Evolutionary conservation across 495 filamentous ascomycete genomes (phyloP).

Genomic region (Penicillium cosmopolitanum): DNA sequence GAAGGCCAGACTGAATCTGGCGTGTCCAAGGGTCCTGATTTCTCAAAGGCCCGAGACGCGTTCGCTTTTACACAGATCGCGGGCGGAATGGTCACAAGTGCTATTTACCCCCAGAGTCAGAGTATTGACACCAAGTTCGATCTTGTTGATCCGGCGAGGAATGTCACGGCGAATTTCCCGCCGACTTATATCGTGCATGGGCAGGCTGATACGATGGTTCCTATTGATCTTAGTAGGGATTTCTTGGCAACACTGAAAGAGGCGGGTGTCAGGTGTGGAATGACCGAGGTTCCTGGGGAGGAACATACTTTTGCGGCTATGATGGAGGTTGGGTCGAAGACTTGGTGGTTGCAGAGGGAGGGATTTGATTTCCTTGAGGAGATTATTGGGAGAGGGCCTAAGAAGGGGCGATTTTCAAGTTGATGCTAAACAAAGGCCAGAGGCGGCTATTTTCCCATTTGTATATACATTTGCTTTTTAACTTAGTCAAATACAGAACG

Average conservation of each 20-base stretch:
- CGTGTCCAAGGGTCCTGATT: conserved; percentile 29
- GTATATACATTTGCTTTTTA: too few species aligned
- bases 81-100: conserved; percentile 30
- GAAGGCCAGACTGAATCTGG: conserved; percentile 35
- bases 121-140: conserved; percentile 15
- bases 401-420: too few species aligned
- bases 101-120: conserved; percentile 26
- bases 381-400: conserved; percentile 29
- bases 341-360: conserved; percentile 39
- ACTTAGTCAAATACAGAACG: too few species aligned
- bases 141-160: conserved; percentile 32
- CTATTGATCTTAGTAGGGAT: conserved; percentile 32
- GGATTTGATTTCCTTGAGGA: conserved; percentile 43
- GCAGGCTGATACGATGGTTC: conserved; percentile 32
- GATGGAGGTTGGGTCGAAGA: conserved; percentile 40
- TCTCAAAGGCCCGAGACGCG: conserved; percentile 36
- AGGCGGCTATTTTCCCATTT: too few species aligned
- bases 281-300: conserved; percentile 40
- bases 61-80: conserved; percentile 43
- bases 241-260: conserved; percentile 24
- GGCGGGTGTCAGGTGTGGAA: conserved; percentile 31
- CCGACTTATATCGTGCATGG: conserved; percentile 41
- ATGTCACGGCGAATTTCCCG: conserved; percentile 26
- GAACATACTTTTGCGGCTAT: conserved; percentile 41
- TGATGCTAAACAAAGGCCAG: too few species aligned